Evolutionary conservation across 192 early-diverging fungal species (phyloP), one percentile per base, ranked within the genome.

Genomic region (Coemansia sp.): DNA sequence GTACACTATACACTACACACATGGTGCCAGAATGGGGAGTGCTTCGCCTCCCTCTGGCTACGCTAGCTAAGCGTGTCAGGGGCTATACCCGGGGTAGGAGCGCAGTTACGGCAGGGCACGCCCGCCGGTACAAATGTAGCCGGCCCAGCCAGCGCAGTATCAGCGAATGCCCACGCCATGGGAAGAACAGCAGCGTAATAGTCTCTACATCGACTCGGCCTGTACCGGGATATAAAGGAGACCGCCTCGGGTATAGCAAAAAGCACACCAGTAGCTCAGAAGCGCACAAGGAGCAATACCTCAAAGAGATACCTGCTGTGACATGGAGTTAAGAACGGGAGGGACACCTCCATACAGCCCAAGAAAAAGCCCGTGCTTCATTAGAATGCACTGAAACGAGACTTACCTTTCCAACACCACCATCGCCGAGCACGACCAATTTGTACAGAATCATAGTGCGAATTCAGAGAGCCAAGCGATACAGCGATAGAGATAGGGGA

Each of bases 351-450:
- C 18, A 36, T 20, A 14, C 24, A 20, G 34, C 36, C 34, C n/a
- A 60, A 31, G 31, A 31, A 31, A 34, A 36, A 64, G 46, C n/a
- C 38, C 23, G 23, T 13, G 14, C 4, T 31, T 4, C 4, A 28
- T 26, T n/a, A 28, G 24, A 26, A 55, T 35, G 46, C 60, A 31
- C 57, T 8, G 16, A 21, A 55, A 60, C 48, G 51, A 46, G 34
- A 67, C 84, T 58, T 88, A 94, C 93, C 89, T 95, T 95, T 68
- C 93, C 93, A 63, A 95, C 92, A 88, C 90, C 92, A 85, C 95
- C 93, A 70, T 93, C 94, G 48, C 94, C 94, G 34, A 95, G 85
- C 63, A 96, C 93, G 62, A 95, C 95, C 42, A 97, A 83, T 82
- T 97, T 97, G 84, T 94, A 97, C 76, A 95, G 90, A 86, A 92